Percentiles rank a stretch among this genome's conserved stretches.
Conservation (phyloP, 2,329 filamentous ascomycete genomes). For the Microsporum ferrugineum region DNA sequence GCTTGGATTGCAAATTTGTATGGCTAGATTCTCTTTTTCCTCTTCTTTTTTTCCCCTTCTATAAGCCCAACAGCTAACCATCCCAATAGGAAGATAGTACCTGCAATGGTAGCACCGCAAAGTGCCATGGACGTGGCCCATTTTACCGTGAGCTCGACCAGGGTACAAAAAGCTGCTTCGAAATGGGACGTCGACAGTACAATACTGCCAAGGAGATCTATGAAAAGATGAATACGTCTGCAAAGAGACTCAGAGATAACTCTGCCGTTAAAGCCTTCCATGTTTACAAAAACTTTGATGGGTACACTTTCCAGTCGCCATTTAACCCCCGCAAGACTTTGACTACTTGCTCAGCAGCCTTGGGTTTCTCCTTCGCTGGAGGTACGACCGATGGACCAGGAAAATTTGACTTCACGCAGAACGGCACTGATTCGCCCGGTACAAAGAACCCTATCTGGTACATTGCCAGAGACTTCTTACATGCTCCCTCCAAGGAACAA, state of each 20-base stretch:
- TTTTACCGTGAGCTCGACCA: conserved; percentile 35
- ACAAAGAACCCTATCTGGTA: conserved; percentile 69
- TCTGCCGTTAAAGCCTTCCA: conserved; percentile 69
- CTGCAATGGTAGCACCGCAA: conserved; percentile 43
- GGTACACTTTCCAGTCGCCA: conserved; percentile 59
- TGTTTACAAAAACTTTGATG: conserved; percentile 70
- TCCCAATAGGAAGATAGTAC: conserved; percentile 59
- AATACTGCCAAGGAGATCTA: conserved; percentile 42
- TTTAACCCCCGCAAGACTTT: conserved; percentile 49
- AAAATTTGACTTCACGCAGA: conserved; percentile 86
- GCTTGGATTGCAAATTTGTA: conserved; percentile 35
- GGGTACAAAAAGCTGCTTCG: conserved; percentile 40
- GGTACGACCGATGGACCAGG: conserved; percentile 88
- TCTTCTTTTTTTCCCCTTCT: not conserved
- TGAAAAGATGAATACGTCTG: conserved; percentile 38
- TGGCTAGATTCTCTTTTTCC: not conserved
- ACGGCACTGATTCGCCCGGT: conserved; percentile 57
- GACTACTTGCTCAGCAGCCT: conserved; percentile 69
- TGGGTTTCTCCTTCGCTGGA: conserved; percentile 87
- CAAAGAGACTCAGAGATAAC: conserved; percentile 41
- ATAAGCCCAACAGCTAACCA: not conserved
- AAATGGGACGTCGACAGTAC: conserved; percentile 39
- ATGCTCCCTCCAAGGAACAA: conserved; percentile 58
- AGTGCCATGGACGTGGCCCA: conserved; percentile 38
- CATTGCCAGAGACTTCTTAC: conserved; percentile 60